These are phyloP conservation scores for Parsonsia alboflavescens DNA, from an alignment of 257 asterid genomes.

Conservation along the genomic window DNA sequence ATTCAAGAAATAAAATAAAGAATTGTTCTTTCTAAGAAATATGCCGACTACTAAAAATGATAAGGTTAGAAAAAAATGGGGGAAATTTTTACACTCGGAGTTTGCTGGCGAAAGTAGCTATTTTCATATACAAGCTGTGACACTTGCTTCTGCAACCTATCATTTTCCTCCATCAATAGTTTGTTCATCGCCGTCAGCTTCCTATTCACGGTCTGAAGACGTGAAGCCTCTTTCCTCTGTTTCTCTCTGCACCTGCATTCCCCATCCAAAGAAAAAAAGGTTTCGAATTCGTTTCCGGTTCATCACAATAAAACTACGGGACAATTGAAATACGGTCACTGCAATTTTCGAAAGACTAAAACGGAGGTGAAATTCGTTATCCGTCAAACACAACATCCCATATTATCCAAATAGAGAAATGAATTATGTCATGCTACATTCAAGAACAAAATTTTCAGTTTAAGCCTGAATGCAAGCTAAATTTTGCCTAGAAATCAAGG, in stretches of 20 bases:
- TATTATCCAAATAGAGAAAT: too few relatives aligned
- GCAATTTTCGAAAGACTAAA: slow-evolving; percentile 2
- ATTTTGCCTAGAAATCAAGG: not conserved
- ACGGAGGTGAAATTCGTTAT: not conserved
- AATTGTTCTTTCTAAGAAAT: not conserved
- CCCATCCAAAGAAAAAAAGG: not conserved
- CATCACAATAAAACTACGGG: not conserved
- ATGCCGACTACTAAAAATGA: not conserved
- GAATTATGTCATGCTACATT: not conserved
- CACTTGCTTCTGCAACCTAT: slow-evolving; percentile 84
- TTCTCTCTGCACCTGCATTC: slow-evolving; percentile 77
- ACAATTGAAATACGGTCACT: not conserved
- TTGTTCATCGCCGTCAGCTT: slow-evolving; percentile 92
- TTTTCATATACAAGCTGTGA: slow-evolving; percentile 80
- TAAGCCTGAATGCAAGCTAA: not conserved
- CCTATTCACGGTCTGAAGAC: slow-evolving; percentile 79
- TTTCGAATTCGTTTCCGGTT: not conserved
- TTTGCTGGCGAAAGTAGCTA: slow-evolving; percentile 69
- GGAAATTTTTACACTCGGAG: slow-evolving; percentile 44
- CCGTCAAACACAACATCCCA: not conserved
- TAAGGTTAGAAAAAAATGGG: not conserved
- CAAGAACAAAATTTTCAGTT: not conserved
- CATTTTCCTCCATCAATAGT: slow-evolving; percentile 88
- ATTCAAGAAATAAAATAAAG: not conserved
- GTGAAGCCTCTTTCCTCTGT: slow-evolving; percentile 82